Conservation (phyloP, 2,329 filamentous ascomycete genomes). For the Verticillium nonalfalfae region DNA sequence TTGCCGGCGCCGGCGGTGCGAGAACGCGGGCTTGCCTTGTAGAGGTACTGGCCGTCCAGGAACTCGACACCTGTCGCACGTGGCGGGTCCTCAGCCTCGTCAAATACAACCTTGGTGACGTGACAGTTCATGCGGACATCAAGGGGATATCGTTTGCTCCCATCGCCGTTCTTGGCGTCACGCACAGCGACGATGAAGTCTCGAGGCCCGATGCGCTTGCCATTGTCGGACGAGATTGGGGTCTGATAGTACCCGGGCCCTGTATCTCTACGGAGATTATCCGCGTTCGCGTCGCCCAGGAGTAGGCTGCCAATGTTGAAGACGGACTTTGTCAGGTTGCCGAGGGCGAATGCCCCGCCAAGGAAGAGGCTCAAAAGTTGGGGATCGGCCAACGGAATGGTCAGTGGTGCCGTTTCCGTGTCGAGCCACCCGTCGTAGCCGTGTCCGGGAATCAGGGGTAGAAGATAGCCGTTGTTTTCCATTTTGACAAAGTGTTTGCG, state of each 20-base stretch:
- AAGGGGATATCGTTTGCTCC: slow-evolving; percentile 46
- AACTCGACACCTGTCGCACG: slow-evolving; percentile 41
- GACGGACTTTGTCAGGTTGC: slow-evolving; percentile 20
- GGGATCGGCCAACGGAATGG: slow-evolving; percentile 43
- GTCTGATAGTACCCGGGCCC: slow-evolving; percentile 48
- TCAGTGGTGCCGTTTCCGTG: slow-evolving; percentile 42
- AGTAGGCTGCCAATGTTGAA: slow-evolving; percentile 29
- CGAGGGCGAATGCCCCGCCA: slow-evolving; percentile 44
- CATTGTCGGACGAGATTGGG: slow-evolving; percentile 43
- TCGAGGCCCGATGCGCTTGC: slow-evolving; percentile 45
- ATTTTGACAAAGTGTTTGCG: slow-evolving; percentile 46
- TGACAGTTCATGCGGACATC: slow-evolving; percentile 43
- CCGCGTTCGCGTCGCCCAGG: slow-evolving; percentile 44
- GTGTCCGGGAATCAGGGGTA: slow-evolving; percentile 36
- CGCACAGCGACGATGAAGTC: slow-evolving; percentile 46
- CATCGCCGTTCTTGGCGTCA: slow-evolving; percentile 39
- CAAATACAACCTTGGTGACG: slow-evolving; percentile 39
- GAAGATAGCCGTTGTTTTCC: slow-evolving; percentile 47
- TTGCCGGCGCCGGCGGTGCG: slow-evolving; percentile 12
- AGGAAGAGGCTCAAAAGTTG: slow-evolving; percentile 46
- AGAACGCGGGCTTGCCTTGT: slow-evolving; percentile 34
- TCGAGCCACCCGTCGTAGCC: slow-evolving; percentile 47
- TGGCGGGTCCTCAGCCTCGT: slow-evolving; percentile 26
- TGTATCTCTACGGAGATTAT: slow-evolving; percentile 34
- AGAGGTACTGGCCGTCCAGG: slow-evolving; percentile 37